Conservation (phyloP, 1,284 basidiomycete species). For the Erythrobasidium hasegawianum region DNA sequence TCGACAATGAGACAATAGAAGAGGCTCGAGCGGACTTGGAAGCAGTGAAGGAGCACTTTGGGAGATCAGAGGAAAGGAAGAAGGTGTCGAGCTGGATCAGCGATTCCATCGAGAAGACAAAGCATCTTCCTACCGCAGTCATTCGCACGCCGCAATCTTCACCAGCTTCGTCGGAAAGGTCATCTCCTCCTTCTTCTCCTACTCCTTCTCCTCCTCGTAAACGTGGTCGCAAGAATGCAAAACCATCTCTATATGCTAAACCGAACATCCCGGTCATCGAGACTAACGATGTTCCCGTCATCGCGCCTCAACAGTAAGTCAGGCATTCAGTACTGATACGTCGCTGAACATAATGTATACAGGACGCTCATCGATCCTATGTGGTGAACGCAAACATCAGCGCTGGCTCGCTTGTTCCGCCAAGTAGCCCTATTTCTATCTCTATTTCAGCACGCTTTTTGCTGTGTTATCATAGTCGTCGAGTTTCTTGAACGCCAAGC, state of each 20-base stretch:
- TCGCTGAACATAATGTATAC: not conserved
- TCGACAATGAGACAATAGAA: not conserved
- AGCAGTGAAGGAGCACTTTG: not conserved
- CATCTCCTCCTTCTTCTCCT: not conserved
- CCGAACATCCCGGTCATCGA: not conserved
- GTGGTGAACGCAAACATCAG: too few relatives aligned
- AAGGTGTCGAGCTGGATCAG: not conserved
- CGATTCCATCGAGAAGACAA: not conserved
- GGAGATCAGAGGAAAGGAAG: not conserved
- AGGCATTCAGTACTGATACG: not conserved
- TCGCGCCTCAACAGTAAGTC: not conserved
- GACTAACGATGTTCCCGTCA: not conserved
- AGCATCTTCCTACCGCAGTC: not conserved
- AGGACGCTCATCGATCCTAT: too few relatives aligned
- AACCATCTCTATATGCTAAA: not conserved
- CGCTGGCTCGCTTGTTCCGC: too few relatives aligned
- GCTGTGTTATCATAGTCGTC: too few relatives aligned
- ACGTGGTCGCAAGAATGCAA: not conserved
- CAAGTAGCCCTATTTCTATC: too few relatives aligned
- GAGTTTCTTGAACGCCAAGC: too few relatives aligned
- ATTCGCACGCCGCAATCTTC: not conserved
- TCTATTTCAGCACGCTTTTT: too few relatives aligned
- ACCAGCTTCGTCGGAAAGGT: not conserved
- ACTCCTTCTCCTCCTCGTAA: not conserved
- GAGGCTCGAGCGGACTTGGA: not conserved